A percentile compares a stretch with the other conserved stretches of the same genome.
phyloP scores from a whole-genome alignment of 177 flowering plant species.

The Tripterygium wilfordii region DNA sequence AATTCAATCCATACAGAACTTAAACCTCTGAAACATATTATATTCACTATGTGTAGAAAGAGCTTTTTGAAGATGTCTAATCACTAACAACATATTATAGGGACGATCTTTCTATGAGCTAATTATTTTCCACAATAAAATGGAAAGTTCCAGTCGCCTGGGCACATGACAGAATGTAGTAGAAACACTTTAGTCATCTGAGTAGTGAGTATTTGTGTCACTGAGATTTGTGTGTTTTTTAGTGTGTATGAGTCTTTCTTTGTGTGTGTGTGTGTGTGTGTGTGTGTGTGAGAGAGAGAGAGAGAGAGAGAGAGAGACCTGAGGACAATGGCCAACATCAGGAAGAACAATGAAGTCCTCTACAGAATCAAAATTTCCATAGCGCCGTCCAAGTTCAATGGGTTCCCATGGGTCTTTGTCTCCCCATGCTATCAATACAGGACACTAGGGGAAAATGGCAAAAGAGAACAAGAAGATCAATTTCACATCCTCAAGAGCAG shows the following conservation, averaged over 20 bases:
- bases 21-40: too few relatives aligned
- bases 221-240: background rate
- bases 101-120: too few relatives aligned
- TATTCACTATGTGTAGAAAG: too few relatives aligned
- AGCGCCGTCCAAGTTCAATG: constrained; percentile 75
- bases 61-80: too few relatives aligned
- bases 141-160: too few relatives aligned
- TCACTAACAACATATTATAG: too few relatives aligned
- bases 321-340: constrained; percentile 95
- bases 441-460: constrained; percentile 48
- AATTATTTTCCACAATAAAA: too few relatives aligned
- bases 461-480: background rate
- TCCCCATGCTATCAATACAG: constrained; percentile 91
- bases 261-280: background rate
- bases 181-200: too few relatives aligned
- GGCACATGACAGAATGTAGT: too few relatives aligned
- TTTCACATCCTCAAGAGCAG: background rate
- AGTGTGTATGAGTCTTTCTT: background rate
- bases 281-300: background rate
- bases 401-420: constrained; percentile 99
- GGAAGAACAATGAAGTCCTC: constrained; percentile 84
- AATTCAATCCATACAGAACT: too few relatives aligned
- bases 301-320: constrained; percentile 46
- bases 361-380: constrained; percentile 57
- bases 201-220: too few relatives aligned